phyloP scores from a whole-genome alignment of 1,284 basidiomycete genomes.

The Rugosomyces carneus region DNA sequence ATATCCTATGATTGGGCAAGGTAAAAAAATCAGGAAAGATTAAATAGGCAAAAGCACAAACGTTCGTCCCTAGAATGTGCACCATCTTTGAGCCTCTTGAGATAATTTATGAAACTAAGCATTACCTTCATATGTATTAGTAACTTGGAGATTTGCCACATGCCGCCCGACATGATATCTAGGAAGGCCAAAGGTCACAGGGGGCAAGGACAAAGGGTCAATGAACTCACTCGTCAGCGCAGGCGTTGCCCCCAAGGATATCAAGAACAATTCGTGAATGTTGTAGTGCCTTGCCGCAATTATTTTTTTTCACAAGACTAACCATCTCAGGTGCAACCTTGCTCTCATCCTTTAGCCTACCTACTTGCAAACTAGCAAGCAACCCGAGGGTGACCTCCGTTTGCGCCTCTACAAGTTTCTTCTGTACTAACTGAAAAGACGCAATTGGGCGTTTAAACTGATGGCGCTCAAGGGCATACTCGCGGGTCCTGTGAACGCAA shows the following conservation, averaged over 20 bases:
- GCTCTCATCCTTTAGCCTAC: conserved; percentile 82
- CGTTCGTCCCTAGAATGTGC: conserved; percentile 41
- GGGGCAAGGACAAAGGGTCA: not conserved
- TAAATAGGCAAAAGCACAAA: no score
- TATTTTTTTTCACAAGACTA: conserved; percentile 92
- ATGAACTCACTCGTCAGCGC: conserved; percentile 73
- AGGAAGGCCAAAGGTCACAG: conserved; percentile 1
- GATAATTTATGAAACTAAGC: conserved; percentile 1
- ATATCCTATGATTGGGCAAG: conserved; percentile 51
- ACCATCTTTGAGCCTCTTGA: conserved; percentile 8
- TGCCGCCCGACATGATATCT: conserved; percentile 88
- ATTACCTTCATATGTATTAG: conserved; percentile 87
- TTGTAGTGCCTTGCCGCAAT: conserved; percentile 87
- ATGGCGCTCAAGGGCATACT: conserved; percentile 84
- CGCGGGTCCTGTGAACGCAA: conserved; percentile 72
- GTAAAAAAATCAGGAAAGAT: conserved; percentile 1
- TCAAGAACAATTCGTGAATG: conserved; percentile 79
- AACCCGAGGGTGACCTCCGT: conserved; percentile 84
- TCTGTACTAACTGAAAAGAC: conserved; percentile 94
- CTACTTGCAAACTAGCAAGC: conserved; percentile 78
- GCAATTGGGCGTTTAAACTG: conserved; percentile 90
- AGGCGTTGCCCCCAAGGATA: conserved; percentile 88
- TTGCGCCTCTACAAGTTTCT: conserved; percentile 92
- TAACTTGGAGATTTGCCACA: conserved; percentile 87
- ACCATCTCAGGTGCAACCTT: conserved; percentile 88